Base-by-base conservation (phyloP, 192 early-diverging fungal genomes). In the Gamsiella multidivaricata region DNA sequence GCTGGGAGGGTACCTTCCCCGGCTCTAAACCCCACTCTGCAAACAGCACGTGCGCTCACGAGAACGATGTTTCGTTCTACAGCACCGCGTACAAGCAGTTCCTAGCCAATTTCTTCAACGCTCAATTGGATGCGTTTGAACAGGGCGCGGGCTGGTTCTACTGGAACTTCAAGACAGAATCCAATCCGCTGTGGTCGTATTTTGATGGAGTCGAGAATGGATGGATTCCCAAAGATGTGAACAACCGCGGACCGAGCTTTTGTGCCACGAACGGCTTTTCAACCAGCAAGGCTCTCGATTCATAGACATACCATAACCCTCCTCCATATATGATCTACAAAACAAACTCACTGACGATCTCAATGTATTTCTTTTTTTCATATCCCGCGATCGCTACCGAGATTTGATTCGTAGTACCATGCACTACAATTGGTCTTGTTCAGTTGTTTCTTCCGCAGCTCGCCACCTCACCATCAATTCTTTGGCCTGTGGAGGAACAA, bases 151-250 rank as follows among this genome's bases (percentile, higher is more conserved):
- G 89, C 0, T 92, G 91, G 89, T 89, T 89, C 61, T 91, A 82
- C 46, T 92, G 91, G 91, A 91, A 88, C 71, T 92, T 89, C 69
- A 89, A 88, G 50, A 89, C 91, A 1, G 89, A 92, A 42, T 54
- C 81, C 28, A 88, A 89, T 25, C 91, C 91, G n/a, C 85, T 89
- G 53, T 92, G 91, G 91, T 86, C 89, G 28, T 92, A 90, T 51
- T 70, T 91, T 23, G 71, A 89, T 34, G 91, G 89, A 18, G 87
- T 88, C 4, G 74, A 88, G 42, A 78, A 89, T 58, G 89, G 88
- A 14, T 92, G 89, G 88, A 83, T 90, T 45, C 89, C 89, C 41
- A 80, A 83, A 54, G 86, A 86, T 61, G 78, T 69, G 3, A 79
- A 75, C 51, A 69, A 72, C 26, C 79, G 79, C 33, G 70, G 70